Conservation (phyloP, 2,329 filamentous ascomycete species). For the Tolypocladium tropicale region DNA sequence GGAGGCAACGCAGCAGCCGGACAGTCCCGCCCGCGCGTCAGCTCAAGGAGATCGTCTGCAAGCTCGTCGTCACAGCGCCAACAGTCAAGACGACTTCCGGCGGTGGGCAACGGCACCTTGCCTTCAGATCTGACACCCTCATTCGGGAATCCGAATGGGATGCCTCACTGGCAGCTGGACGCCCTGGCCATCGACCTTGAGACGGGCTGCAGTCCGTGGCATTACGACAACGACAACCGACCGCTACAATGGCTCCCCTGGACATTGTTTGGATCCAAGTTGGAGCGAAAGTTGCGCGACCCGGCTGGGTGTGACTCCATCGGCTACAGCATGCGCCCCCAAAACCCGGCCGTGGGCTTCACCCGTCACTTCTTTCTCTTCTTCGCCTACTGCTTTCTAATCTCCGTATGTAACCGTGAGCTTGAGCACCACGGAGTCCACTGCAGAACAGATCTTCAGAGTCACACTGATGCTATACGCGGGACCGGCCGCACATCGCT, state of each 20-base stretch:
- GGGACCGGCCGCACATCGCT: too few relatives aligned
- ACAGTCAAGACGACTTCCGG: background rate
- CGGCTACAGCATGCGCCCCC: slow-evolving; percentile 6
- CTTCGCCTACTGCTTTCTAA: slow-evolving; percentile 3
- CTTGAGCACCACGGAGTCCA: slow-evolving; percentile 3
- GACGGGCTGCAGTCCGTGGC: background rate
- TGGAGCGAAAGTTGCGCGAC: slow-evolving; percentile 11
- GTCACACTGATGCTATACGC: too few relatives aligned
- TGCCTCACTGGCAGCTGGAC: background rate
- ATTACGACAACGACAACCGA: background rate
- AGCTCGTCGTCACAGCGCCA: background rate
- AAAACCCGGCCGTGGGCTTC: background rate
- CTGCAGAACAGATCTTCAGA: background rate
- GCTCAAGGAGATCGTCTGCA: background rate
- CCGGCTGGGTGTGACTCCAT: slow-evolving; percentile 7
- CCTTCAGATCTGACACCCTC: background rate
- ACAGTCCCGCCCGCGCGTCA: background rate
- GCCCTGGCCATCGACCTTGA: background rate
- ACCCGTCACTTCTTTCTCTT: slow-evolving; percentile 3
- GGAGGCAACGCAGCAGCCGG: background rate
- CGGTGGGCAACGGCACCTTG: background rate
- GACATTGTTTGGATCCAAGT: slow-evolving; percentile 8
- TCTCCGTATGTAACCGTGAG: slow-evolving; percentile 4
- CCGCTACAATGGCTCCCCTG: background rate
- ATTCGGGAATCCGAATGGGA: background rate